These are phyloP conservation scores for Codiaeum variegatum DNA, from an alignment of 441 rosid species.

Conservation along the genomic window DNA sequence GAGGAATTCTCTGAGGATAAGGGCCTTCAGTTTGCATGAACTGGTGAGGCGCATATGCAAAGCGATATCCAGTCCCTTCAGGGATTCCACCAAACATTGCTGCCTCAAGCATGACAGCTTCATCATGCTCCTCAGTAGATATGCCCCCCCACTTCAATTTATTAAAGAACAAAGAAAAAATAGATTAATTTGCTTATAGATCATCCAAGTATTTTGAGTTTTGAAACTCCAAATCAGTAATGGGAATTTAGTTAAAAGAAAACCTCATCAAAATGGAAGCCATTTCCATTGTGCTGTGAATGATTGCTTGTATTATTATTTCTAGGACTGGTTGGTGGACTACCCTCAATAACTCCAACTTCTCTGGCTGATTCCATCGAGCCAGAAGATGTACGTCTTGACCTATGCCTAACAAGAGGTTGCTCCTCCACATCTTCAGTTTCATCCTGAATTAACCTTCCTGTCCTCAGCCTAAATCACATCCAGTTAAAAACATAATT, in stretches of 20 bases:
- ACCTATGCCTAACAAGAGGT: slow-evolving; percentile 72
- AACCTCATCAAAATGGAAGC: slow-evolving; percentile 67
- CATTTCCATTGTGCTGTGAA: slow-evolving; percentile 42
- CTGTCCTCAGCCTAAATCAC: slow-evolving; percentile 49
- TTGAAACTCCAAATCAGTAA: not conserved
- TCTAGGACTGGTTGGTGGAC: slow-evolving; percentile 54
- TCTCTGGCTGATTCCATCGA: slow-evolving; percentile 45
- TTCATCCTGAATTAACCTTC: slow-evolving; percentile 62
- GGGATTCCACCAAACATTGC: slow-evolving; percentile 99
- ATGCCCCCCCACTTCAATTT: slow-evolving; percentile 92
- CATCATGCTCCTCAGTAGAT: slow-evolving; percentile 96
- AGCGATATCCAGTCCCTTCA: slow-evolving; percentile 59
- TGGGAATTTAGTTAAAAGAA: slow-evolving; percentile 15
- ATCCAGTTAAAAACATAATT: not conserved
- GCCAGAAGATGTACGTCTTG: slow-evolving; percentile 50
- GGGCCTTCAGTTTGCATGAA: slow-evolving; percentile 45
- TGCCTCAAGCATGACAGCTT: slow-evolving; percentile 99
- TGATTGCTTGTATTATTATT: slow-evolving; percentile 30
- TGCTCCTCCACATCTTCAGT: slow-evolving; percentile 67
- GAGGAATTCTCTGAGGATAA: slow-evolving; percentile 50
- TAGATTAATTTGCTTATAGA: slow-evolving; percentile 18
- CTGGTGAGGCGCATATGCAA: slow-evolving; percentile 60
- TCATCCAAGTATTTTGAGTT: not conserved
- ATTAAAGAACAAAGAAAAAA: slow-evolving; percentile 22
- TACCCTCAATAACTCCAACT: slow-evolving; percentile 37